phyloP scores from a whole-genome alignment of 805 yeast species.

The Cephaloascus albidus region DNA sequence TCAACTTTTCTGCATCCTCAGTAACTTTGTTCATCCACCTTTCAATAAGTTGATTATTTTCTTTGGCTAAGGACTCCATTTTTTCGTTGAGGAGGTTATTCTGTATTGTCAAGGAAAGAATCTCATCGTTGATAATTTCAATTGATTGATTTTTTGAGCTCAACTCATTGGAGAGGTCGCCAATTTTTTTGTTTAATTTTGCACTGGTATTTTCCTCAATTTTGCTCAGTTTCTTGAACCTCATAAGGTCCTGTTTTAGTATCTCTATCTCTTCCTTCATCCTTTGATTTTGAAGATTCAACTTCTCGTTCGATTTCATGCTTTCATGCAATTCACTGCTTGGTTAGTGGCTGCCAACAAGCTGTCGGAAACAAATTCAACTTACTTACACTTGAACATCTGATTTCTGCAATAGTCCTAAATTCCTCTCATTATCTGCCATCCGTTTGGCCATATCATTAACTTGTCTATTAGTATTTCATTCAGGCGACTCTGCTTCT shows the following conservation, averaged over 20 bases:
- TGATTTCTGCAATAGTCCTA: not conserved
- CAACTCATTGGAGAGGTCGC: not conserved
- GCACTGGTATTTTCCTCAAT: not conserved
- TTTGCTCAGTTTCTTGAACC: not conserved
- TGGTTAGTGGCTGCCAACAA: not conserved
- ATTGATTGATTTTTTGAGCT: conserved; percentile 41
- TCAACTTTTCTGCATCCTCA: conserved; percentile 51
- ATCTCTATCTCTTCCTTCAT: not conserved
- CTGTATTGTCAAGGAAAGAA: conserved; percentile 52
- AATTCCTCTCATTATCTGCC: not conserved
- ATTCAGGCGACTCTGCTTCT: too few relatives aligned
- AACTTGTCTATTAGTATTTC: too few relatives aligned
- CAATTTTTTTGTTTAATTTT: not conserved
- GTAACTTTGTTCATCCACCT: conserved; percentile 34
- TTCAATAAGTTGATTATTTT: conserved; percentile 40
- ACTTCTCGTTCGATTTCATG: not conserved
- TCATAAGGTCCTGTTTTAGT: not conserved
- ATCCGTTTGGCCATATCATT: not conserved
- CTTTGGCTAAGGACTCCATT: conserved; percentile 29
- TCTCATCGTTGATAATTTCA: conserved; percentile 58
- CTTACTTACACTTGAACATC: not conserved
- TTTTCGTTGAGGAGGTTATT: conserved; percentile 31
- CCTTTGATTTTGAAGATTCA: not conserved
- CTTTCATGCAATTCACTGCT: not conserved
- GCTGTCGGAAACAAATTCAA: too few relatives aligned